Evolutionary conservation across 1,139 yeast species (phyloP).

Genomic region (Taiozyma onychis): DNA sequence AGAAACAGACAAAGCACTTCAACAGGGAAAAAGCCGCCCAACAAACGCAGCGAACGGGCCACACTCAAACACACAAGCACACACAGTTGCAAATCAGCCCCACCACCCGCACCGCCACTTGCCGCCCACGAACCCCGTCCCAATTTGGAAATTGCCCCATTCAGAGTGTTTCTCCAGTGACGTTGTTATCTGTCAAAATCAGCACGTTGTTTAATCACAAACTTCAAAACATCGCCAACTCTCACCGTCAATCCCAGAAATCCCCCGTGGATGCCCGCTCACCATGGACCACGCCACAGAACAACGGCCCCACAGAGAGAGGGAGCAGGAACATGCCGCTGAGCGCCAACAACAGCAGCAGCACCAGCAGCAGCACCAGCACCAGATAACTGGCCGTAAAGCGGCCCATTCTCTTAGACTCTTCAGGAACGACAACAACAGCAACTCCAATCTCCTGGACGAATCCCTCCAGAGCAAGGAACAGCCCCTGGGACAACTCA

Average conservation of each 20-base stretch:
- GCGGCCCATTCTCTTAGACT: slow-evolving; percentile 47
- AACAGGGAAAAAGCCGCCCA: not conserved
- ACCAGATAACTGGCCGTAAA: slow-evolving; percentile 33
- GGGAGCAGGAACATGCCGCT: not conserved
- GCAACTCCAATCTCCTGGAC: slow-evolving; percentile 12
- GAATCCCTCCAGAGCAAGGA: not conserved
- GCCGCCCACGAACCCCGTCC: not conserved
- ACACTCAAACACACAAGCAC: not conserved
- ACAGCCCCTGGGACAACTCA: not conserved
- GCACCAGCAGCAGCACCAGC: slow-evolving; percentile 4
- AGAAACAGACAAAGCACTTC: not conserved
- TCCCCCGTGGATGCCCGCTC: not conserved
- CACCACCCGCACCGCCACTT: not conserved
- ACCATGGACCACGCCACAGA: not conserved
- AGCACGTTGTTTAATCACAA: not conserved
- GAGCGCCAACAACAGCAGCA: not conserved
- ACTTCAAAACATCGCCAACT: not conserved
- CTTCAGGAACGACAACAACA: slow-evolving; percentile 32
- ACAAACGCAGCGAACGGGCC: not conserved
- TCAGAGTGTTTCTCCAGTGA: not conserved
- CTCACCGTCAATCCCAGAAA: not conserved
- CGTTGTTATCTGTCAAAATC: not conserved
- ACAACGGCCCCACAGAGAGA: not conserved
- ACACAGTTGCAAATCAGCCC: not conserved
- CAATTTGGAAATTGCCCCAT: not conserved